These are phyloP conservation scores for Backusella psychrophila DNA, from an alignment of 192 early-diverging fungal species.

Conservation along the genomic window DNA sequence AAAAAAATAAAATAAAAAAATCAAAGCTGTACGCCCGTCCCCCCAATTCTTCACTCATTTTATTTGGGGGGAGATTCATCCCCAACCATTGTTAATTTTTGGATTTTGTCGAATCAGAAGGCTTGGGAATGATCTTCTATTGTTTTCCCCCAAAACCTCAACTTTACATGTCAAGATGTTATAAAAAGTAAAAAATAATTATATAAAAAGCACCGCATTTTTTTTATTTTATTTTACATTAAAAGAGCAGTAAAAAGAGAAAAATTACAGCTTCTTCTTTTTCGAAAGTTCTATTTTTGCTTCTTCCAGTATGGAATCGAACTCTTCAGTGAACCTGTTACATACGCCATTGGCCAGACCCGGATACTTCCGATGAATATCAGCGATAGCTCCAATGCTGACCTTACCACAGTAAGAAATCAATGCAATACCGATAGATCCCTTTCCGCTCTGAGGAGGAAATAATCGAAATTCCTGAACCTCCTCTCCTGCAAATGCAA, in stretches of 20 bases:
- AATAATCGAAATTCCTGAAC: slow-evolving; percentile 18
- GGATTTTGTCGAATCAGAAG: background rate
- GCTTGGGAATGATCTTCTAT: background rate
- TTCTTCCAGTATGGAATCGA: slow-evolving; percentile 11
- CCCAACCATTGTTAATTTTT: slow-evolving; percentile 5
- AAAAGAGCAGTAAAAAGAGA: background rate
- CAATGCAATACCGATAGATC: slow-evolving; percentile 26
- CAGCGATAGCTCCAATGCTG: slow-evolving; percentile 17
- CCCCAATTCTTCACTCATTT: background rate
- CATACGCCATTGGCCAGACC: slow-evolving; percentile 9
- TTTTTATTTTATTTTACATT: background rate
- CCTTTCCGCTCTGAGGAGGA: slow-evolving; percentile 30
- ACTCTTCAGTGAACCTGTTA: slow-evolving; percentile 10
- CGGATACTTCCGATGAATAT: slow-evolving; percentile 18
- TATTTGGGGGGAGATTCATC: slow-evolving; percentile 1
- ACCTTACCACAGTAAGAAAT: slow-evolving; percentile 29
- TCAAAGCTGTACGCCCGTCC: background rate
- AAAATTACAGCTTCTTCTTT: background rate
- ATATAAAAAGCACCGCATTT: background rate
- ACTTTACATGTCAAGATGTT: background rate
- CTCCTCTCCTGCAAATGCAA: slow-evolving; percentile 31
- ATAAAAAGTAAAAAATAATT: background rate
- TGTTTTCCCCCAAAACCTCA: background rate
- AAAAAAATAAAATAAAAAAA: background rate
- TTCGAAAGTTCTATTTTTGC: slow-evolving; percentile 11